Evolutionary conservation across 1,284 basidiomycete genomes (phyloP).

Genomic region (Cutaneotrichosporon cutaneum): DNA sequence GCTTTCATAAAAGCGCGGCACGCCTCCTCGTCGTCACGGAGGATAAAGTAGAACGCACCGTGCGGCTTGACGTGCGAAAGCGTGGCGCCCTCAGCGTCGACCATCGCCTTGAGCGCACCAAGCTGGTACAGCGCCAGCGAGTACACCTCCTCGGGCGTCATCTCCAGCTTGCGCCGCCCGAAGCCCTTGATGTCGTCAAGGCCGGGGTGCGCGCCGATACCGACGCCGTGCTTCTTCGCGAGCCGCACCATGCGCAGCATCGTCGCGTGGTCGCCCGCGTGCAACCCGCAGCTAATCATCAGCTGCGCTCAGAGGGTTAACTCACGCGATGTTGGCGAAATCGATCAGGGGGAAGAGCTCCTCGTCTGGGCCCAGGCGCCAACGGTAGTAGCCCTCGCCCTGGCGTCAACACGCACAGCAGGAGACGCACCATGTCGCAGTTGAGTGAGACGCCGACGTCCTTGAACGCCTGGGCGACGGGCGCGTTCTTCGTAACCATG

Average conservation of each 20-base stretch:
- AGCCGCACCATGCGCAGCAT: conserved; percentile 45
- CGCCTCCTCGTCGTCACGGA: conserved; percentile 37
- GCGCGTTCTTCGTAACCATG: background rate
- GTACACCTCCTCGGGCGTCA: conserved; percentile 25
- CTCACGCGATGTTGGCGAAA: conserved; percentile 13
- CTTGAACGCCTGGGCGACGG: conserved; percentile 6
- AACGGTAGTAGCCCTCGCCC: conserved; percentile 37
- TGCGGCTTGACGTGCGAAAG: conserved; percentile 39
- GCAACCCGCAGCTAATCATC: conserved; percentile 46
- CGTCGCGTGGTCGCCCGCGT: conserved; percentile 46
- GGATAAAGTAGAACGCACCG: conserved; percentile 36
- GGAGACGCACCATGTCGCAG: conserved; percentile 14
- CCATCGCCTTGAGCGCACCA: conserved; percentile 42
- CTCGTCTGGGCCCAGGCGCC: conserved; percentile 46
- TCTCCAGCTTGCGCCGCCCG: conserved; percentile 18
- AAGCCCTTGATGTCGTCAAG: conserved; percentile 26
- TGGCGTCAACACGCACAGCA: background rate
- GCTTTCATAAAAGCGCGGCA: conserved; percentile 41
- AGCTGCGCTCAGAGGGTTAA: background rate
- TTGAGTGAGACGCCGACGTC: conserved; percentile 16
- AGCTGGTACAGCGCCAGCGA: conserved; percentile 37
- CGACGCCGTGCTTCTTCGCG: conserved; percentile 41
- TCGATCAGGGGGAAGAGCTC: conserved; percentile 42
- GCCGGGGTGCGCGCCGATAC: conserved; percentile 41
- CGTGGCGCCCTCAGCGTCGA: conserved; percentile 39